These are phyloP conservation scores for Fragilaria crotonensis DNA, from an alignment of 108 stramenopile genomes.

Conservation along the genomic window DNA sequence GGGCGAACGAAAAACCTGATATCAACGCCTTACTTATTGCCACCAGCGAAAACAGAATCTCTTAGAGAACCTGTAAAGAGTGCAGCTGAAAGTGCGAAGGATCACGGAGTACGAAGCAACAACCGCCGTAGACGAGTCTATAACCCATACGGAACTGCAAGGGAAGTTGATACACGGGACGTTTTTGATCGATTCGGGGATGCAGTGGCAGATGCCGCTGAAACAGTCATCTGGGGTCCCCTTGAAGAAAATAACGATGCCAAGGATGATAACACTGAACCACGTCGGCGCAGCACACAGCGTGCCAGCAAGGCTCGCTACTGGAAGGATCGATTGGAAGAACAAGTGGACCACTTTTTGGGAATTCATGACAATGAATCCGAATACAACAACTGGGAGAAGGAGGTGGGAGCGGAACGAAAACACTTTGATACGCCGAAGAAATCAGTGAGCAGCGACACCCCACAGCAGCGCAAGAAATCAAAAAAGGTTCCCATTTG, in stretches of 20 bases:
- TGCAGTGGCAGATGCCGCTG: conserved; percentile 19
- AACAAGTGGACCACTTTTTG: conserved; percentile 23
- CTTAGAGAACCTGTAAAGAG: neutral
- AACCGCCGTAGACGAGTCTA: neutral
- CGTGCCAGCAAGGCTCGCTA: neutral
- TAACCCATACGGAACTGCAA: neutral
- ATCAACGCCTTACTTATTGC: neutral
- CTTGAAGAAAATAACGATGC: neutral
- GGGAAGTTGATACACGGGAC: conserved; percentile 5
- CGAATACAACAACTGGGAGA: conserved; percentile 27
- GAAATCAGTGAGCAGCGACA: neutral
- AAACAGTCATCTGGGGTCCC: conserved; percentile 22
- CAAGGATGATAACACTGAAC: neutral
- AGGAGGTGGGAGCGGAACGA: conserved; percentile 11
- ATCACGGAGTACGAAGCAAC: neutral
- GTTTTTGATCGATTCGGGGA: conserved; percentile 24
- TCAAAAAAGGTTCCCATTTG: conserved; percentile 17
- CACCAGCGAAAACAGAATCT: neutral
- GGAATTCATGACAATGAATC: conserved; percentile 25
- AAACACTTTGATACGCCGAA: conserved; percentile 11
- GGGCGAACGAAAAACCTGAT: neutral
- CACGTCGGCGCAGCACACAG: neutral
- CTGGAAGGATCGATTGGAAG: conserved; percentile 36
- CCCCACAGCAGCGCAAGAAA: neutral
- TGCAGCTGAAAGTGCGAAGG: neutral